phyloP scores from a whole-genome alignment of 2,329 filamentous ascomycete species.

The Pyrenochaeta sp. region DNA sequence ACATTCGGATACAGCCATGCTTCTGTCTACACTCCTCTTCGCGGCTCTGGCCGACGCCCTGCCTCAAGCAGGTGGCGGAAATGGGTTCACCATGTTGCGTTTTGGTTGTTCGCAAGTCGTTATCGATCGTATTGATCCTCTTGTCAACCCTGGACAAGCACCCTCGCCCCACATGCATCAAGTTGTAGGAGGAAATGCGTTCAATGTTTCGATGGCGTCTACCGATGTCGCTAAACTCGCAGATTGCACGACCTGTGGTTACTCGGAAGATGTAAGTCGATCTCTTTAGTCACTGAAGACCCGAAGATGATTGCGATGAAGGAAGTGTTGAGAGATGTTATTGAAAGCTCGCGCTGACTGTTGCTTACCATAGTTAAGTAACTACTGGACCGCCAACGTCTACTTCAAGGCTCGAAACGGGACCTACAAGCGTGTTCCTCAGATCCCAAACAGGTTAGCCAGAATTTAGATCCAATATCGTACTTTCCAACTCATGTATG shows the following conservation, averaged over 20 bases:
- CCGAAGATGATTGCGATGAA: not conserved
- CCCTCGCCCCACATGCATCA: constrained; percentile 51
- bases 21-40: constrained; percentile 30
- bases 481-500: not conserved
- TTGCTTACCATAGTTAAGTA: constrained; percentile 12
- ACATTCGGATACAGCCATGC: constrained; percentile 22
- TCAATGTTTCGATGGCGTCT: constrained; percentile 56
- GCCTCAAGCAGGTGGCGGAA: constrained; percentile 25
- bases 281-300: not conserved
- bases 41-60: constrained; percentile 28
- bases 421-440: constrained; percentile 42
- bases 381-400: constrained; percentile 47
- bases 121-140: constrained; percentile 42
- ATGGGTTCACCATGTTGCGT: constrained; percentile 39
- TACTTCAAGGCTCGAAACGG: constrained; percentile 46
- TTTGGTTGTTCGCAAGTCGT: constrained; percentile 44
- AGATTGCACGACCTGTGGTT: constrained; percentile 53
- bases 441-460: constrained; percentile 32
- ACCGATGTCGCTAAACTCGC: constrained; percentile 38
- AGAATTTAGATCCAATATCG: not conserved
- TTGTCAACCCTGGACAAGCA: constrained; percentile 48
- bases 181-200: constrained; percentile 56
- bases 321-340: not conserved
- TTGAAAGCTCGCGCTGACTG: not conserved
- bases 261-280: constrained; percentile 26